Evolutionary conservation across 495 filamentous ascomycete genomes (phyloP).

Genomic region (Ascodesmis nigricans): DNA sequence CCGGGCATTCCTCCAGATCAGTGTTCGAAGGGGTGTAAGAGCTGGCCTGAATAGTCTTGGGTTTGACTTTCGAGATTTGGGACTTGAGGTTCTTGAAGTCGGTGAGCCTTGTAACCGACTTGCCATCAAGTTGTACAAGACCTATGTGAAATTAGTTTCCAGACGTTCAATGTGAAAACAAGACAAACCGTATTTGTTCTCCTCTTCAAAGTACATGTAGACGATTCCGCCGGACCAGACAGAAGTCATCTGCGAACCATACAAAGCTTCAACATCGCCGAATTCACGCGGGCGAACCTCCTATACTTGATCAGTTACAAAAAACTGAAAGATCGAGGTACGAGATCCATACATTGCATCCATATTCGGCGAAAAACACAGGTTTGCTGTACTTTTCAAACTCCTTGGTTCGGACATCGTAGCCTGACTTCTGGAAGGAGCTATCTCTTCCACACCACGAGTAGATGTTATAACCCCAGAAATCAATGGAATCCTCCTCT

Average conservation of each 20-base stretch:
- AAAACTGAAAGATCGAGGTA: neutral
- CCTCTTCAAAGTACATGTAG: slow-evolving; percentile 92
- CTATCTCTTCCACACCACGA: slow-evolving; percentile 89
- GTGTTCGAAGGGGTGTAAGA: slow-evolving; percentile 63
- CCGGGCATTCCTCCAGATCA: slow-evolving; percentile 48
- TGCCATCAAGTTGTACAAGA: slow-evolving; percentile 23
- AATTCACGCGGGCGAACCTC: slow-evolving; percentile 49
- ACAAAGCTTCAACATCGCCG: slow-evolving; percentile 70
- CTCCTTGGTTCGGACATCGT: slow-evolving; percentile 53
- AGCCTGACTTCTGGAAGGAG: slow-evolving; percentile 49
- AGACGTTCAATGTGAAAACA: neutral
- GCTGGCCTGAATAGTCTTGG: slow-evolving; percentile 38
- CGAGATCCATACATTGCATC: slow-evolving; percentile 44
- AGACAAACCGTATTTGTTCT: slow-evolving; percentile 59
- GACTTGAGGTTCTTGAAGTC: slow-evolving; percentile 57
- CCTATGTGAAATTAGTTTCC: slow-evolving; percentile 14
- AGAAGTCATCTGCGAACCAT: slow-evolving; percentile 51
- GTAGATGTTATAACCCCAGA: slow-evolving; percentile 99
- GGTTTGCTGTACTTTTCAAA: slow-evolving; percentile 76
- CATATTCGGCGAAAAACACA: slow-evolving; percentile 95
- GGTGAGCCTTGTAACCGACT: slow-evolving; percentile 27
- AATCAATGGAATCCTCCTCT: slow-evolving; percentile 48
- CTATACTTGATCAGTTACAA: slow-evolving; percentile 12
- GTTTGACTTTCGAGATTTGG: slow-evolving; percentile 45
- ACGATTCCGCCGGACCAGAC: slow-evolving; percentile 90